Evolutionary conservation across 2,329 filamentous ascomycete genomes (phyloP).

Genomic region (Cylindrodendrum hubeiense): DNA sequence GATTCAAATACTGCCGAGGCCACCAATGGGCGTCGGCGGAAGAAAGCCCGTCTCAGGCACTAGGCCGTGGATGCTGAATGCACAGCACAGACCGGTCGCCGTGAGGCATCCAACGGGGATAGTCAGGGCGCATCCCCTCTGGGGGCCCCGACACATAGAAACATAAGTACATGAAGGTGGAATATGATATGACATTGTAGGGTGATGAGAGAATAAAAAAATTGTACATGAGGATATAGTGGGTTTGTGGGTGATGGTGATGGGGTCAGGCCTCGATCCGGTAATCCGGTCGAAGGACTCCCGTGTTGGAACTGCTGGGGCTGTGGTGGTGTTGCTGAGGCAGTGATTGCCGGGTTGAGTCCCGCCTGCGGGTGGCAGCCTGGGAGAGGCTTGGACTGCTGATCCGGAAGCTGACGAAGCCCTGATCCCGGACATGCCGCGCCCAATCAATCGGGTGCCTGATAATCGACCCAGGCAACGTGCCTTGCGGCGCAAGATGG

Average conservation of each 20-base stretch:
- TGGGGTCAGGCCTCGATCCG: constrained; percentile 3
- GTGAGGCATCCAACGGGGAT: constrained; percentile 29
- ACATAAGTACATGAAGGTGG: constrained; percentile 8
- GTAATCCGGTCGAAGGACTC: not conserved
- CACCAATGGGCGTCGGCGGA: constrained; percentile 8
- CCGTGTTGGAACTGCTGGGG: not conserved
- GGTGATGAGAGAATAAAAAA: constrained; percentile 24
- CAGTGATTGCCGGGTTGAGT: constrained; percentile 27
- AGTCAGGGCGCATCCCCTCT: constrained; percentile 26
- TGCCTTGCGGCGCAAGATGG: constrained; percentile 6
- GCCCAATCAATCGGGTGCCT: constrained; percentile 30
- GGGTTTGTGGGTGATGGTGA: constrained; percentile 6
- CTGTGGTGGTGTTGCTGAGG: constrained; percentile 21
- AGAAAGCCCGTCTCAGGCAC: constrained; percentile 29
- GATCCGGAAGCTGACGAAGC: constrained; percentile 42
- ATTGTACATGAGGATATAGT: constrained; percentile 4
- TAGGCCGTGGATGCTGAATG: constrained; percentile 36
- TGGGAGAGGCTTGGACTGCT: constrained; percentile 34
- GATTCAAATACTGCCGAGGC: constrained; percentile 10
- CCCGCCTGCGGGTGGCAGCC: constrained; percentile 20
- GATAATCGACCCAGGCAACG: constrained; percentile 14
- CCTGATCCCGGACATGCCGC: constrained; percentile 39
- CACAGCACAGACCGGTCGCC: constrained; percentile 30
- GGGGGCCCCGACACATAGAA: constrained; percentile 23
- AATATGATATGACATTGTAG: constrained; percentile 25